phyloP scores from a whole-genome alignment of 805 yeast species.

The Candida quercuum region DNA sequence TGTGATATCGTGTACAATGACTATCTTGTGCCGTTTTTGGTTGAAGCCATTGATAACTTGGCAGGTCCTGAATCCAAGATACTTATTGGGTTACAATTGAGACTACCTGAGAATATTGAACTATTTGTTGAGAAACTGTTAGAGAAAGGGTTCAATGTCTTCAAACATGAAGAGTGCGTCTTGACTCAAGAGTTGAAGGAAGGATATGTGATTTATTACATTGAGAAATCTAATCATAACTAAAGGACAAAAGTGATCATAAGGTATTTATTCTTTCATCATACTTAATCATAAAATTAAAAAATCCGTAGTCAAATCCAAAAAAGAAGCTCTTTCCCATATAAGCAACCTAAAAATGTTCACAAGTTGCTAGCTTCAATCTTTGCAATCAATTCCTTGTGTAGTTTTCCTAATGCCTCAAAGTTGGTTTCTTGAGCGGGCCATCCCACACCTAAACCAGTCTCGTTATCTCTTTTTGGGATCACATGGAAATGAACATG shows the following conservation, averaged over 20 bases:
- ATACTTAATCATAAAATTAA: too few species aligned
- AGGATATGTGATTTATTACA: slow-evolving; percentile 44
- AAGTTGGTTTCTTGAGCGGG: slow-evolving; percentile 82
- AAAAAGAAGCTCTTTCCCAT: background rate
- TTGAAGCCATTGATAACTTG: slow-evolving; percentile 35
- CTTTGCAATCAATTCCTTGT: slow-evolving; percentile 50
- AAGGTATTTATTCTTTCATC: too few species aligned
- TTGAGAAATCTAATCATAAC: too few species aligned
- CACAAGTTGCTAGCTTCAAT: slow-evolving; percentile 22
- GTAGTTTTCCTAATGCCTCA: slow-evolving; percentile 62
- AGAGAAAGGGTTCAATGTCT: slow-evolving; percentile 29
- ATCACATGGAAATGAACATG: slow-evolving; percentile 97
- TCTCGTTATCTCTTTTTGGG: slow-evolving; percentile 69
- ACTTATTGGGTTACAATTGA: slow-evolving; percentile 45
- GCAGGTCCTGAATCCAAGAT: slow-evolving; percentile 31
- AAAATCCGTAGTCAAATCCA: too few species aligned
- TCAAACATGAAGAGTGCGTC: slow-evolving; percentile 26
- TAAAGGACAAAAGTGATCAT: too few species aligned
- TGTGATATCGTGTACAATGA: slow-evolving; percentile 67
- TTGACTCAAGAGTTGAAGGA: slow-evolving; percentile 28
- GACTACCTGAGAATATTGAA: slow-evolving; percentile 48
- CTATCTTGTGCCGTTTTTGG: slow-evolving; percentile 44
- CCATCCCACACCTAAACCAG: slow-evolving; percentile 91
- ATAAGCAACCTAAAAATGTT: background rate
- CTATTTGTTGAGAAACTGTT: slow-evolving; percentile 34